These are phyloP conservation scores for Aureobasidium sp. DNA, from an alignment of 2,329 filamentous ascomycete genomes.

Conservation along the genomic window DNA sequence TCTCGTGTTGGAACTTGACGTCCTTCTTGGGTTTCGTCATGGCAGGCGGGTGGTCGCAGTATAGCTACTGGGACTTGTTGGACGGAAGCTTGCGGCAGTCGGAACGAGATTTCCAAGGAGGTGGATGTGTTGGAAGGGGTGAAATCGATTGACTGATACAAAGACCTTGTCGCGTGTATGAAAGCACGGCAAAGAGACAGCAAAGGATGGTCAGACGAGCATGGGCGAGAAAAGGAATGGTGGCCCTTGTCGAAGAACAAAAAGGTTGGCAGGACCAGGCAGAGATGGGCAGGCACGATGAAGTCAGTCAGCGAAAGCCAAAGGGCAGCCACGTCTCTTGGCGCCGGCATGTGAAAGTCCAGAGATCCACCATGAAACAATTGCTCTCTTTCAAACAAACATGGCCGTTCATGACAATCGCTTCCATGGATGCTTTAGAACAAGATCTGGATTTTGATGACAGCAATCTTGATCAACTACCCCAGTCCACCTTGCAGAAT, in stretches of 20 bases:
- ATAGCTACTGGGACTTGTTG: neutral
- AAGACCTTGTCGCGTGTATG: neutral
- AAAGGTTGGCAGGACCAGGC: constrained; percentile 3
- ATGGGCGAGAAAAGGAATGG: neutral
- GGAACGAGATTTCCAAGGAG: neutral
- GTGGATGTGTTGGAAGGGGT: neutral
- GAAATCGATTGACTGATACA: neutral
- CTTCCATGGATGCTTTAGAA: constrained; percentile 26
- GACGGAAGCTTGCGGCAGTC: neutral
- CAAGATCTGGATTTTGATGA: constrained; percentile 42
- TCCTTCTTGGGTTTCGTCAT: constrained; percentile 52
- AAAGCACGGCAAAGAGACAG: neutral
- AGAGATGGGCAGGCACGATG: neutral
- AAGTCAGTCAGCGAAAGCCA: neutral
- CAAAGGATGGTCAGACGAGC: neutral
- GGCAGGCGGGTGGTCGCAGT: neutral
- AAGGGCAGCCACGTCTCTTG: neutral
- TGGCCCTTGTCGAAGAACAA: neutral
- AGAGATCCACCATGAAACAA: neutral
- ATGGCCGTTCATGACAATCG: neutral
- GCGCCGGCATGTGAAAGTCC: neutral
- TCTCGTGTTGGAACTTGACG: constrained; percentile 54
- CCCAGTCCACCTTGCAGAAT: constrained; percentile 38
- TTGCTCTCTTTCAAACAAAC: neutral
- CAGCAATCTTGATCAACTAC: constrained; percentile 40